Conservation (phyloP, 208 protist genomes). For the Trypanosoma melophagium region DNA sequence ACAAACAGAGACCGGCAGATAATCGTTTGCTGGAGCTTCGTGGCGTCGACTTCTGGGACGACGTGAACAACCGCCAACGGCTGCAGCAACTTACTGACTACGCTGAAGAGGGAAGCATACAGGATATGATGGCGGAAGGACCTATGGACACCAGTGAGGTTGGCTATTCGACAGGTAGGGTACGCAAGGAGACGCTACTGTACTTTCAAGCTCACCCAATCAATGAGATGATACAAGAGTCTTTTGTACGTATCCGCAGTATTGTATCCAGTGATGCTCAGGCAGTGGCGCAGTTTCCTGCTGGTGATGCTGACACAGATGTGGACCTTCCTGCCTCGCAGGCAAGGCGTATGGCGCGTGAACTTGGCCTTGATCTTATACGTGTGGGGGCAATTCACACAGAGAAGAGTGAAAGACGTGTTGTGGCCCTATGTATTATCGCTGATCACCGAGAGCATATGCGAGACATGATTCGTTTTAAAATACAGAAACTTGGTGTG, state of each 20-base stretch:
- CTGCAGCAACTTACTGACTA: constrained; percentile 47
- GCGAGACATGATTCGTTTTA: constrained; percentile 82
- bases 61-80: constrained; percentile 37
- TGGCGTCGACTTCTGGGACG: constrained; percentile 72
- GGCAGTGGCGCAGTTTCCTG: constrained; percentile 13
- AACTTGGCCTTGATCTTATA: constrained; percentile 80
- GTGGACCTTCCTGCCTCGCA: constrained; percentile 71
- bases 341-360: constrained; percentile 73
- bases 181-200: constrained; percentile 79
- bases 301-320: constrained; percentile 43
- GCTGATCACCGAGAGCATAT: constrained; percentile 83
- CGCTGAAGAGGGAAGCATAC: constrained; percentile 37
- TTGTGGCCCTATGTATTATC: constrained; percentile 75
- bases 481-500: constrained; percentile 82
- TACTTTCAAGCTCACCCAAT: constrained; percentile 86
- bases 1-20: constrained; percentile 60
- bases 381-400: constrained; percentile 70
- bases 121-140: constrained; percentile 65
- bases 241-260: constrained; percentile 76
- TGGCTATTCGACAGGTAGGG: constrained; percentile 58
- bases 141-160: constrained; percentile 74
- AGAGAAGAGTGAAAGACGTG: constrained; percentile 66
- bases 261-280: constrained; percentile 14
- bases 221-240: constrained; percentile 90
- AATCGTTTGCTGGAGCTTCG: constrained; percentile 46